Evolutionary conservation across 305 asterid species (phyloP).

Genomic region (Rubia occidens): DNA sequence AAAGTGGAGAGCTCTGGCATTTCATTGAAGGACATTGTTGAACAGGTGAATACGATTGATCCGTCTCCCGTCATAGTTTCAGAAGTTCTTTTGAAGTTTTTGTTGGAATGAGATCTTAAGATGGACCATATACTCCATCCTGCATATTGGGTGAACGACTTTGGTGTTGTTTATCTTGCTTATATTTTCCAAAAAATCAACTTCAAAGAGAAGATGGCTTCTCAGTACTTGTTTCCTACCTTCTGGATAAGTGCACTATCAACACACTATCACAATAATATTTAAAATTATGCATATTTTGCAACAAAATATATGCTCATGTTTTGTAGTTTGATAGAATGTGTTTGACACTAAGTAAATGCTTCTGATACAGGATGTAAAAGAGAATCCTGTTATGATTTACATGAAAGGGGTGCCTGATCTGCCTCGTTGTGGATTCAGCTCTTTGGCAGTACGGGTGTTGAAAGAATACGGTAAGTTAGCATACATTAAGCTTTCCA

Average conservation of each 20-base stretch:
- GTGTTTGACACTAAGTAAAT: background rate
- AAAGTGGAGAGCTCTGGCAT: conserved; percentile 51
- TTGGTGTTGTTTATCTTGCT: background rate
- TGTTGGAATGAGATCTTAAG: background rate
- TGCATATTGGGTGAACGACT: background rate
- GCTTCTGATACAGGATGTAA: conserved; percentile 58
- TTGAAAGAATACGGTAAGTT: conserved; percentile 75
- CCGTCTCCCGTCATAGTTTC: background rate
- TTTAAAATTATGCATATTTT: background rate
- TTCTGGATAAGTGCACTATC: background rate
- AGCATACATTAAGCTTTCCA: conserved; percentile 1
- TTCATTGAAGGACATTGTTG: conserved; percentile 63
- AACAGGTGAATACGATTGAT: conserved; percentile 47
- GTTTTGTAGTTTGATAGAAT: background rate
- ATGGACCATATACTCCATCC: background rate
- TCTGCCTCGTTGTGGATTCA: conserved; percentile 90
- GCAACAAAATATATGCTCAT: background rate
- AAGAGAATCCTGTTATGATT: conserved; percentile 89
- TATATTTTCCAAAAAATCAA: background rate
- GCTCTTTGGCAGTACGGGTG: conserved; percentile 84
- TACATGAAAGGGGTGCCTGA: conserved; percentile 97
- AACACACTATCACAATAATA: background rate
- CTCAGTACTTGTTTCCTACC: conserved; percentile 3
- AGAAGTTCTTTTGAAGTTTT: background rate
- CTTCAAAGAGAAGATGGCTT: background rate